These are phyloP conservation scores for Hypoxylon sp. DNA, from an alignment of 2,329 filamentous ascomycete genomes.

Conservation along the genomic window DNA sequence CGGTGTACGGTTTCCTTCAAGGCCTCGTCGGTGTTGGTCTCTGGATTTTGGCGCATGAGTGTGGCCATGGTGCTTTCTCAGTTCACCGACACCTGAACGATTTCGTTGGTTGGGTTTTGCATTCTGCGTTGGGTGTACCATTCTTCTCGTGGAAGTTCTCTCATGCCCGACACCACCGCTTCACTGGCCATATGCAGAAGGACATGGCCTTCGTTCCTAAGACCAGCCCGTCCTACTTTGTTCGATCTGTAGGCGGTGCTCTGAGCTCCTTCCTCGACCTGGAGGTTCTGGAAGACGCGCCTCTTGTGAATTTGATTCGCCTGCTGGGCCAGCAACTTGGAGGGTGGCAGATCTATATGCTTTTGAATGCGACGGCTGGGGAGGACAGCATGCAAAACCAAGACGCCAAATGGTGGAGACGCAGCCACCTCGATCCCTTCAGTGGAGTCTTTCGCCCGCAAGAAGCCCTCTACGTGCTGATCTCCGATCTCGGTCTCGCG, in stretches of 20 bases:
- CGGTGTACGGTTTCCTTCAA: conserved; percentile 73
- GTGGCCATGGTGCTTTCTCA: conserved; percentile 79
- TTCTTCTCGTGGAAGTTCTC: conserved; percentile 82
- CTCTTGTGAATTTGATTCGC: conserved; percentile 67
- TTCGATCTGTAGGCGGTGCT: conserved; percentile 49
- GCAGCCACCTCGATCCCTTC: conserved; percentile 73
- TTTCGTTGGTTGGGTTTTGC: conserved; percentile 73
- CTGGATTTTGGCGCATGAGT: conserved; percentile 81
- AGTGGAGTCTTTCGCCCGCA: conserved; percentile 72
- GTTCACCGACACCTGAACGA: conserved; percentile 70
- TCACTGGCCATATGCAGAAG: conserved; percentile 76
- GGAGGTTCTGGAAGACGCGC: conserved; percentile 75
- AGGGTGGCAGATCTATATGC: conserved; percentile 75
- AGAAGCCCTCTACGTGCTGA: conserved; percentile 69
- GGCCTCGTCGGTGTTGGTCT: conserved; percentile 77
- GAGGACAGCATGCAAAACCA: conserved; percentile 64
- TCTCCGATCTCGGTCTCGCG: conserved; percentile 73
- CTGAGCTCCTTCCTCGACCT: conserved; percentile 59
- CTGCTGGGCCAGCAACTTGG: conserved; percentile 74
- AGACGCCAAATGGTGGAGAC: conserved; percentile 59
- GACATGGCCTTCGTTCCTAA: conserved; percentile 76
- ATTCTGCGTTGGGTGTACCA: conserved; percentile 76
- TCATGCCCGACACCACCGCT: conserved; percentile 78
- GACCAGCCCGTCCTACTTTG: conserved; percentile 58
- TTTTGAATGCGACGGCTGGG: conserved; percentile 70